Evolutionary conservation across 306 rosid species (phyloP).

Genomic region (Trifolium repens): DNA sequence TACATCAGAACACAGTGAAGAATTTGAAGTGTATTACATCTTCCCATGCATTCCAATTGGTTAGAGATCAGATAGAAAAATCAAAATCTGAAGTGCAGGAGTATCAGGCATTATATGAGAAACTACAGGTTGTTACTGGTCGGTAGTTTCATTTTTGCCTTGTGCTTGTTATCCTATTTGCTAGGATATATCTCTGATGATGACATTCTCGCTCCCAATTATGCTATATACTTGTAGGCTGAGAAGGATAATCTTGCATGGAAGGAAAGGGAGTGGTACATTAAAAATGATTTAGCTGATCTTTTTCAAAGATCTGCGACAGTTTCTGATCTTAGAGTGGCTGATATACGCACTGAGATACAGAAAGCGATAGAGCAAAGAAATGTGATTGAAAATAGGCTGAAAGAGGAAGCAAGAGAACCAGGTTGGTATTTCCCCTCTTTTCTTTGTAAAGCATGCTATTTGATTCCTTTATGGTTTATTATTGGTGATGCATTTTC

Average conservation of each 20-base stretch:
- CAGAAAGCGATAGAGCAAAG: slow-evolving; percentile 69
- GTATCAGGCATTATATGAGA: slow-evolving; percentile 76
- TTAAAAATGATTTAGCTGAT: slow-evolving; percentile 79
- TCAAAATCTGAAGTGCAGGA: slow-evolving; percentile 69
- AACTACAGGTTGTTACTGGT: slow-evolving; percentile 98
- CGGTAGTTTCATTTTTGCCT: slow-evolving; percentile 74
- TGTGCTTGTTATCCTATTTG: slow-evolving; percentile 34
- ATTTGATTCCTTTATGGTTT: slow-evolving; percentile 10
- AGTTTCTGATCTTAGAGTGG: slow-evolving; percentile 64
- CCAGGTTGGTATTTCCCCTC: slow-evolving; percentile 58
- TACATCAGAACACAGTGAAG: slow-evolving; percentile 74
- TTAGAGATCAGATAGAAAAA: slow-evolving; percentile 78
- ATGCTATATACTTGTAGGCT: slow-evolving; percentile 58
- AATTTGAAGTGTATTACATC: slow-evolving; percentile 74
- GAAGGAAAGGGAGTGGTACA: slow-evolving; percentile 86
- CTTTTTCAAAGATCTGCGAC: slow-evolving; percentile 68
- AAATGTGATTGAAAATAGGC: slow-evolving; percentile 63
- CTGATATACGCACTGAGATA: slow-evolving; percentile 66
- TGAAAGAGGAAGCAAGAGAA: slow-evolving; percentile 78
- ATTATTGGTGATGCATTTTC: slow-evolving; percentile 41
- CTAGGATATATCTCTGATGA: slow-evolving; percentile 42
- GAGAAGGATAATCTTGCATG: slow-evolving; percentile 89
- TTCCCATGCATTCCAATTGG: slow-evolving; percentile 67
- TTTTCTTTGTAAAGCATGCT: slow-evolving; percentile 1
- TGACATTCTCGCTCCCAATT: slow-evolving; percentile 25